phyloP scores from a whole-genome alignment of 1,139 yeast genomes.

The Hansenula lynferdii region DNA sequence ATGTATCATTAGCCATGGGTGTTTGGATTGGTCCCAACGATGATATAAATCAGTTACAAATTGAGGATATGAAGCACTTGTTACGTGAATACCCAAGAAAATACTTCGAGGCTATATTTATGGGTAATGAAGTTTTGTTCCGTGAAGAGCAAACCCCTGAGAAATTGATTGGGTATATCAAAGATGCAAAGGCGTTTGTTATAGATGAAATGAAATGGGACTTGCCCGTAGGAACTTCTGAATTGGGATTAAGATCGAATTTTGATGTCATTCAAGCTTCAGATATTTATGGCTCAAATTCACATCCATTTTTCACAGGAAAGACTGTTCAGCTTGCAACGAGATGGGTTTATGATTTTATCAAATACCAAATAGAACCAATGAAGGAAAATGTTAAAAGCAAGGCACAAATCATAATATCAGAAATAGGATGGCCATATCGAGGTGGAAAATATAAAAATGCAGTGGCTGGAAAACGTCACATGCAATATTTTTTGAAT shows the following conservation, averaged over 20 bases:
- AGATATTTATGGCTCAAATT: constrained; percentile 59
- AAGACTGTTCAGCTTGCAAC: constrained; percentile 43
- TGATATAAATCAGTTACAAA: constrained; percentile 36
- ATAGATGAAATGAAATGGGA: constrained; percentile 42
- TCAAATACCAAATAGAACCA: constrained; percentile 38
- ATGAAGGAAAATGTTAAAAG: constrained; percentile 17
- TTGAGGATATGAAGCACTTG: constrained; percentile 38
- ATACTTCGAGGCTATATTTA: constrained; percentile 45
- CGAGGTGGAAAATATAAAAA: constrained; percentile 46
- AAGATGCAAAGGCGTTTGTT: constrained; percentile 36
- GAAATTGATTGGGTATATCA: constrained; percentile 39
- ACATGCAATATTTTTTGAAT: constrained; percentile 44
- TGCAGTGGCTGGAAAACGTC: constrained; percentile 42
- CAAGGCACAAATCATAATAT: constrained; percentile 36
- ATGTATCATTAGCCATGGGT: constrained; percentile 58
- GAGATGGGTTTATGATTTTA: constrained; percentile 48
- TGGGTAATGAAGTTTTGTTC: constrained; percentile 63
- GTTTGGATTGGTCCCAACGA: constrained; percentile 54
- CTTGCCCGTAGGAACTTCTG: constrained; percentile 41
- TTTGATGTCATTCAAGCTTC: constrained; percentile 31
- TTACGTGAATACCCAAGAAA: constrained; percentile 40
- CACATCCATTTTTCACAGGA: constrained; percentile 70
- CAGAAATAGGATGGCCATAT: constrained; percentile 74
- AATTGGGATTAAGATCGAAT: constrained; percentile 37
- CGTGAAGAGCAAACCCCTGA: constrained; percentile 41